Base-by-base conservation (phyloP, 202 grass and related monocot genomes). In the Carex arenaria region DNA sequence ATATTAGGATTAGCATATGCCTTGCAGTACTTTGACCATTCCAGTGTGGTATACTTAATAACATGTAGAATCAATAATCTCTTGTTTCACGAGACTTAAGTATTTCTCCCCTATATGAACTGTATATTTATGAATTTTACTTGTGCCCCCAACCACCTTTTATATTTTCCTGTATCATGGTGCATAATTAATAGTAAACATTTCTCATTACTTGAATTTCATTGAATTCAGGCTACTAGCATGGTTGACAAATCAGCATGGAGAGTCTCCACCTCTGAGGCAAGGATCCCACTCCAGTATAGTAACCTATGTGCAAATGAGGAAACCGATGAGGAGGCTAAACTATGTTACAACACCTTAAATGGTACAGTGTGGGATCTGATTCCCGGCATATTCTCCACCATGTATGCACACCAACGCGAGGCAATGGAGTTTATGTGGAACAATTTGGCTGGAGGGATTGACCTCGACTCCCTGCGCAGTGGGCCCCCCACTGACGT, bases 371-470 rank as follows among this genome's bases (percentile, higher is more conserved):
- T 97, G 14, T 97, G 94, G 94, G 92, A 97, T 89, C 90, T 97
- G 79, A 94, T 97, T 84, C 94, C 92, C 31, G 92, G 94, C 23
- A 84, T 86, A 76, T 78, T 87, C 81, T 68, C 40, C 61, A 94
- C 80, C 60, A 89, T 97, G 90, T 94, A 94, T 76, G 69, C 88
- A 75, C 94, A 97, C 89, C 92, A 97, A 72, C 72, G 61, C 4
- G 87, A 97, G 89, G 94, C 92, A 84, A 91, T 97, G 80, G 94
- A 97, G 78, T 97, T 97, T 84, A 94, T 97, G 92, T 97, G 92
- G 94, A 91, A 89, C 88, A 97, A 94, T 80, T 69, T 92, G 49
- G 92, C 90, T 2, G 94, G 94, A 43, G 88, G 84, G 64, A 89
- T 97, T 80, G 85, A 90, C 61, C 90, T 92, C 70, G 84, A 94